Evolutionary conservation across 495 filamentous ascomycete species (phyloP).

Genomic region (Choiromyces venosus): DNA sequence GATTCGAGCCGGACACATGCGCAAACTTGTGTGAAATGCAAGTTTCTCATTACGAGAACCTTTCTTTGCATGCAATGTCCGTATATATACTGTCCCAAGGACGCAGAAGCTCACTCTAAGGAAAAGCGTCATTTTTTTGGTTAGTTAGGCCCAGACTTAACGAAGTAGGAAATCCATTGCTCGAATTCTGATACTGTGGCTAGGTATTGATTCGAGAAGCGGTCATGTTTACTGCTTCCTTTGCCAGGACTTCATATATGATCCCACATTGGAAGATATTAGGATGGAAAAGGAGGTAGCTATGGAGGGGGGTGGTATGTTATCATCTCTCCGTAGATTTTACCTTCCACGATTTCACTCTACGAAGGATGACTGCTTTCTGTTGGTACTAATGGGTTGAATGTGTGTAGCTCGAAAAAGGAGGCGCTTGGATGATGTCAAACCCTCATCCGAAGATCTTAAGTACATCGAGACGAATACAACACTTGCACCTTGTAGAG

Average conservation of each 20-base stretch:
- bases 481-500: conserved; percentile 59
- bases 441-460: conserved; percentile 50
- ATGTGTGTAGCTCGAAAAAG: conserved; percentile 43
- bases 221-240: conserved; percentile 75
- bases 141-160: conserved; percentile 43
- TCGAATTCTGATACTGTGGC: conserved; percentile 21
- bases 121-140: conserved; percentile 61
- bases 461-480: conserved; percentile 58
- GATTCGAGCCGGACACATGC: conserved; percentile 29
- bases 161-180: background rate
- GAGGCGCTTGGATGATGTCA: conserved; percentile 30
- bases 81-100: conserved; percentile 52
- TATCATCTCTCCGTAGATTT: background rate
- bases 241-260: conserved; percentile 82
- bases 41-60: conserved; percentile 51
- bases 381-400: conserved; percentile 2
- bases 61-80: conserved; percentile 69
- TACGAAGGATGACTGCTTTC: conserved; percentile 2
- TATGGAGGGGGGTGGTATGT: conserved; percentile 44
- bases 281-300: conserved; percentile 48
- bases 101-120: conserved; percentile 53
- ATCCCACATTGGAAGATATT: conserved; percentile 71
- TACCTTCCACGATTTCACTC: background rate
- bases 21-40: conserved; percentile 35
- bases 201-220: conserved; percentile 76